Evolutionary conservation across 306 rosid species (phyloP), one percentile per base, ranked within the genome.

Genomic region (Malus asiatica): DNA sequence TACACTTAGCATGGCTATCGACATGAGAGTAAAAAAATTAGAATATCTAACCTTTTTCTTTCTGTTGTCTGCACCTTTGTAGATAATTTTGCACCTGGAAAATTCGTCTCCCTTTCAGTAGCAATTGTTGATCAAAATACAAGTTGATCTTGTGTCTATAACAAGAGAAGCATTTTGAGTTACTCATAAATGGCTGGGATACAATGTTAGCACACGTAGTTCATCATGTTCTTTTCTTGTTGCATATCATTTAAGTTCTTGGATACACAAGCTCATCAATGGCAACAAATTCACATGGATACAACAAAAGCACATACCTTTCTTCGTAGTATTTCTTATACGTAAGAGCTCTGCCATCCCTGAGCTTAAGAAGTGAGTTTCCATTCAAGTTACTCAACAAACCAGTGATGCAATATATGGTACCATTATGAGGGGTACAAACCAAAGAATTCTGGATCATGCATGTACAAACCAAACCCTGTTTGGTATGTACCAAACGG

Each of bases 361-460:
- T 76, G 13, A 88, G 75, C 29, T 3, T 38, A 48, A 92, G 66
- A 72, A 10, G 61, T 6, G 98, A 92, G 76, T 85, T 90, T 51
- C 89, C 95, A 73, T 90, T 42, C 82, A 94, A 74, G 7, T 77
- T 71, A 44, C 72, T 61, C 83, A 76, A 61, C 55, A 70, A 58
- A 76, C 68, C 83, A 44, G 87, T 85, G 61, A 86, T 88, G 81
- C 83, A 81, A 83, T 94, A 94, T 30, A 84, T 58, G 44, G 32
- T 18, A 33, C 72, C 88, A 60, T 78, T 92, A 63, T 94, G 98
- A 57, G 96, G 96, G 65, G 95, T 89, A 78, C 16, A 89, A 2
- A 94, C 88, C 86, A 94, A 44, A 6, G 96, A 85, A 70, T 85
- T 85, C 67, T 33, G 38, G 2, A 94, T 81, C 85, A 80, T 73